These are phyloP conservation scores for Hirsutella minnesotensis DNA, from an alignment of 2,329 filamentous ascomycete genomes.

Conservation along the genomic window DNA sequence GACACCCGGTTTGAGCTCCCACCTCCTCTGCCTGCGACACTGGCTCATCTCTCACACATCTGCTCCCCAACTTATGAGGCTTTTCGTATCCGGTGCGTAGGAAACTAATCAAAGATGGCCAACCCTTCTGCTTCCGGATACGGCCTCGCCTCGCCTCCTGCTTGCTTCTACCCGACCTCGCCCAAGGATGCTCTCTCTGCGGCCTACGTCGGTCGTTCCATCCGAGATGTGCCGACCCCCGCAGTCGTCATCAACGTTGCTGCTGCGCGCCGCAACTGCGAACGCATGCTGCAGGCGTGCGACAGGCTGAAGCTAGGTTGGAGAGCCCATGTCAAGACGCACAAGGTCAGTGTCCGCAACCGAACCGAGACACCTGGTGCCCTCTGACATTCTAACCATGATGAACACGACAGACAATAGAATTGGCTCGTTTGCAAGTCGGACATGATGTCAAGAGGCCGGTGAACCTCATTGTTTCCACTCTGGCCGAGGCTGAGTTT, in stretches of 20 bases:
- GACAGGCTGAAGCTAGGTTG: conserved; percentile 50
- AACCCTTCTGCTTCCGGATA: background rate
- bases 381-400: background rate
- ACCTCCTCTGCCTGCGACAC: too few species aligned
- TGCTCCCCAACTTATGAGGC: too few species aligned
- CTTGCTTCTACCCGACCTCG: conserved; percentile 11
- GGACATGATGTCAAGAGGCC: conserved; percentile 35
- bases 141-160: background rate
- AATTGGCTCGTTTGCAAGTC: conserved; percentile 60
- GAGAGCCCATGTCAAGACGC: conserved; percentile 71
- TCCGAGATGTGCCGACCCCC: conserved; percentile 52
- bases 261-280: conserved; percentile 55
- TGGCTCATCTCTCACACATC: too few species aligned
- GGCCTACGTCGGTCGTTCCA: conserved; percentile 39
- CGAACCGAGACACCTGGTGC: too few species aligned
- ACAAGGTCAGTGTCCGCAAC: conserved; percentile 52
- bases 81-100: too few species aligned
- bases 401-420: conserved; percentile 43
- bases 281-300: conserved; percentile 56
- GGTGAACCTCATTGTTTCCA: conserved; percentile 59
- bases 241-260: conserved; percentile 57
- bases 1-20: too few species aligned
- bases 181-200: conserved; percentile 11
- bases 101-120: too few species aligned
- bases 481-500: conserved; percentile 60